These are phyloP conservation scores for Euryodendron excelsum DNA, from an alignment of 148 eudicot species.

Conservation along the genomic window DNA sequence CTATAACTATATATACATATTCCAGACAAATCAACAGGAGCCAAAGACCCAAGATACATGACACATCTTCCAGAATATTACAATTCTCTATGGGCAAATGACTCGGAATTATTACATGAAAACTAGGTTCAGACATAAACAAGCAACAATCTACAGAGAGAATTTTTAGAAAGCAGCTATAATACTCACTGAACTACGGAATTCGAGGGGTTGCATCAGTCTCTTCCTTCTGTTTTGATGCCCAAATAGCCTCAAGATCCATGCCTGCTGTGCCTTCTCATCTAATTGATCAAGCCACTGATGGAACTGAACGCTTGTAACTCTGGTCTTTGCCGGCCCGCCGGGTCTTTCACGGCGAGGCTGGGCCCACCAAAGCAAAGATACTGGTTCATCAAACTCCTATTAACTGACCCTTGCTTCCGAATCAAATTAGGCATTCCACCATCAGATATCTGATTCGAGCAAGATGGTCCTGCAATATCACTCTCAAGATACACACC, in stretches of 20 bases:
- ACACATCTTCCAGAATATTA: background rate
- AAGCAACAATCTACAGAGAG: background rate
- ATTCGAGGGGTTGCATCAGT: background rate
- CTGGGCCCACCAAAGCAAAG: slow-evolving; percentile 65
- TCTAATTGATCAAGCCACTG: slow-evolving; percentile 23
- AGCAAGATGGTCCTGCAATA: slow-evolving; percentile 33
- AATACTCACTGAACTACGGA: background rate
- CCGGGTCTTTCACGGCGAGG: slow-evolving; percentile 17
- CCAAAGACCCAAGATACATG: background rate
- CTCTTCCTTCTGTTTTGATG: background rate
- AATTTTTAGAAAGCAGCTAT: background rate
- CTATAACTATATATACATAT: background rate
- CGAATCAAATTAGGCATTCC: slow-evolving; percentile 22
- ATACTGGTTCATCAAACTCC: slow-evolving; percentile 42
- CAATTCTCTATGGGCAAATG: background rate
- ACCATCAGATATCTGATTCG: slow-evolving; percentile 22
- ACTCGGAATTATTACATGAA: background rate
- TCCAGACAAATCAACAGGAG: background rate
- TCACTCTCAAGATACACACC: slow-evolving; percentile 39
- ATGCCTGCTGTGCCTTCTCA: background rate
- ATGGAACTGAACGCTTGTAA: slow-evolving; percentile 26
- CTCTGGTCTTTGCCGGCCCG: slow-evolving; percentile 18
- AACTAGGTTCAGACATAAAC: background rate
- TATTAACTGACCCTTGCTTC: slow-evolving; percentile 34
- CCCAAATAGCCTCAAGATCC: too few species aligned